phyloP scores from a whole-genome alignment of 495 filamentous ascomycete genomes.

The Cudoniella acicularis region DNA sequence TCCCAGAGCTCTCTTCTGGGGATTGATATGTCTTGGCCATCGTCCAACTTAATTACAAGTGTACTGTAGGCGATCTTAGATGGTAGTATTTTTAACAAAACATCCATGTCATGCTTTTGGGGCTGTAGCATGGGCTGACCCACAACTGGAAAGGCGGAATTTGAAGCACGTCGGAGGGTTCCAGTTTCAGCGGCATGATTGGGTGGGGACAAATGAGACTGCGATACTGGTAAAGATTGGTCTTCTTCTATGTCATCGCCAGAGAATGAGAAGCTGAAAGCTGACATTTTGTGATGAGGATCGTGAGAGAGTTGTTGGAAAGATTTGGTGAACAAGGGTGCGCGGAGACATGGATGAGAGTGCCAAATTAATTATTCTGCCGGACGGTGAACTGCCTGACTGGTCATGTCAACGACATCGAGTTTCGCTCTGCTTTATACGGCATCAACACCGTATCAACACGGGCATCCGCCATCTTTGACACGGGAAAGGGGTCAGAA shows the following conservation, averaged over 20 bases:
- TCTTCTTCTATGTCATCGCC: slow-evolving; percentile 80
- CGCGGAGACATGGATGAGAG: not conserved
- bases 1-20: slow-evolving; percentile 91
- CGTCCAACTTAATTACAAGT: slow-evolving; percentile 51
- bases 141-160: slow-evolving; percentile 45
- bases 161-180: slow-evolving; percentile 18
- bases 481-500: too few species aligned
- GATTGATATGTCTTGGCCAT: slow-evolving; percentile 48
- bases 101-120: slow-evolving; percentile 35
- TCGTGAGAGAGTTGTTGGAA: not conserved
- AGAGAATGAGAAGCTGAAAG: slow-evolving; percentile 77
- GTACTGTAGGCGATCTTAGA: slow-evolving; percentile 73
- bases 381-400: too few species aligned
- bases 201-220: slow-evolving; percentile 6
- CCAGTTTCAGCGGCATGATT: slow-evolving; percentile 17
- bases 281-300: slow-evolving; percentile 14
- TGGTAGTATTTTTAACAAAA: slow-evolving; percentile 65
- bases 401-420: too few species aligned
- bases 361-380: not conserved
- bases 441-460: too few species aligned
- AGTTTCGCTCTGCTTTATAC: too few species aligned
- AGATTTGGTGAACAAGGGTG: not conserved
- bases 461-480: too few species aligned
- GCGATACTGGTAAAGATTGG: slow-evolving; percentile 34
- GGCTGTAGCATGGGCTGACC: slow-evolving; percentile 46